Base-by-base conservation (phyloP, 305 asterid genomes). In the Plantago rigida region DNA sequence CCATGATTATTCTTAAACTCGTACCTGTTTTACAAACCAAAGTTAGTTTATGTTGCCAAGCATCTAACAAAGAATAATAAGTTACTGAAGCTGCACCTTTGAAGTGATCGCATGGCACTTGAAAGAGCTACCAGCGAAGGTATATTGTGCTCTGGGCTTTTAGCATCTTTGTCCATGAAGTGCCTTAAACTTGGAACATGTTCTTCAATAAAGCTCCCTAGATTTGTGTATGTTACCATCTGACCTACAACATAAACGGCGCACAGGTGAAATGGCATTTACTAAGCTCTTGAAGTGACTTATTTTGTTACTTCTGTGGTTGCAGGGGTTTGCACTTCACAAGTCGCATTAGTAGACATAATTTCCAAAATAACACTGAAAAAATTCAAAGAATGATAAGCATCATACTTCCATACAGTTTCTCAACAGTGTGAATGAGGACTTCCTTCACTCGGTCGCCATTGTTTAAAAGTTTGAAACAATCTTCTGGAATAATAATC, bases 1-100 rank as follows among this genome's bases (percentile, higher is more conserved):
- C 95, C 87, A 13, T 90, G 97, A 71, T 90, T 87, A 39, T 70
- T 80, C 80, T 87, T 90, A 71, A 90, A 90, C 70, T 90, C 97
- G 46, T 78, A 72, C 80, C 94, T 87, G 74, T 55, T 56, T 54
- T 51, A 17, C 61, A 54, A 45, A 5, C 45, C 19, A 17, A 34
- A 48, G 56, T 48, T 15, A 51, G 24, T 64, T 34, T 7, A 15
- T 39, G 49, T 39, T 31, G 46, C 1, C 3, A 36, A 31, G 42
- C 12, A 31, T 39, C 36, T 12, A 36, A 13, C 36, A 15, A 14
- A 14, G 13, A 9, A 39, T 36, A 28, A 26, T 9, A 54, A 13
- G 15, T 41, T 54, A 29, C 24, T 44, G 29, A 28, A 63, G 13
- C 57, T 53, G 74, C 60, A 88, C 97, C 92, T 85, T 71, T 87